Percentiles rank a stretch among this genome's conserved stretches.
phyloP scores from a whole-genome alignment of 192 early-diverging fungal genomes.

The Lunasporangiospora selenospora region DNA sequence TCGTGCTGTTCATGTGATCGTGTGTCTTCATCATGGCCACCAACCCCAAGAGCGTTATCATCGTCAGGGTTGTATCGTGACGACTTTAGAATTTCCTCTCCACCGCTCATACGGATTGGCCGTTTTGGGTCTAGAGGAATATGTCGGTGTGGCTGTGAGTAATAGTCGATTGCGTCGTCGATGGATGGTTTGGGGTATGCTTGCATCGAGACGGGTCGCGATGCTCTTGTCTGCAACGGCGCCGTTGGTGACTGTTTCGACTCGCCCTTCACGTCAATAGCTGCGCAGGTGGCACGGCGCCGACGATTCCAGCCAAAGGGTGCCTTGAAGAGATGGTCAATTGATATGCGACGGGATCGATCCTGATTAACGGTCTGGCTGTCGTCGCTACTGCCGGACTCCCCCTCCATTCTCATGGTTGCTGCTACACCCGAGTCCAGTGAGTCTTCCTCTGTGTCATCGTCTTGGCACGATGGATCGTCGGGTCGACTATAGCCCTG shows the following conservation, averaged over 20 bases:
- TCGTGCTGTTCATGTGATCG: too few relatives aligned
- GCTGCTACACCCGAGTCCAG: too few relatives aligned
- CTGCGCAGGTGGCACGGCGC: constrained; percentile 14
- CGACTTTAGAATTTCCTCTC: constrained; percentile 17
- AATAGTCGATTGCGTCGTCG: neutral
- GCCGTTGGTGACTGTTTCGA: neutral
- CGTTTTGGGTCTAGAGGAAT: neutral
- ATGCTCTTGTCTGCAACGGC: neutral
- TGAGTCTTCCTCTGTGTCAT: neutral
- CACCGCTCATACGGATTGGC: neutral
- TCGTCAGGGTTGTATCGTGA: constrained; percentile 15
- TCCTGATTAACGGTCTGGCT: neutral
- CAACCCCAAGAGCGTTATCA: neutral
- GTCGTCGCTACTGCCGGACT: neutral
- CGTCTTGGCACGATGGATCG: too few relatives aligned
- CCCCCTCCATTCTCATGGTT: neutral
- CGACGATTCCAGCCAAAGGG: constrained; percentile 17
- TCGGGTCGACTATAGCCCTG: too few relatives aligned
- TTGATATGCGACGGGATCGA: constrained; percentile 17
- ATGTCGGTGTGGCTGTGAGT: neutral
- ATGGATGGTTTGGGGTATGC: neutral
- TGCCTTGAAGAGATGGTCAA: constrained; percentile 25
- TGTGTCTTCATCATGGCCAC: neutral
- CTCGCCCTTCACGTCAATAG: constrained; percentile 1
- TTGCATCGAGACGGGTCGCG: neutral